phyloP scores from a whole-genome alignment of 495 filamentous ascomycete genomes.

The Aspergillus ostianus region DNA sequence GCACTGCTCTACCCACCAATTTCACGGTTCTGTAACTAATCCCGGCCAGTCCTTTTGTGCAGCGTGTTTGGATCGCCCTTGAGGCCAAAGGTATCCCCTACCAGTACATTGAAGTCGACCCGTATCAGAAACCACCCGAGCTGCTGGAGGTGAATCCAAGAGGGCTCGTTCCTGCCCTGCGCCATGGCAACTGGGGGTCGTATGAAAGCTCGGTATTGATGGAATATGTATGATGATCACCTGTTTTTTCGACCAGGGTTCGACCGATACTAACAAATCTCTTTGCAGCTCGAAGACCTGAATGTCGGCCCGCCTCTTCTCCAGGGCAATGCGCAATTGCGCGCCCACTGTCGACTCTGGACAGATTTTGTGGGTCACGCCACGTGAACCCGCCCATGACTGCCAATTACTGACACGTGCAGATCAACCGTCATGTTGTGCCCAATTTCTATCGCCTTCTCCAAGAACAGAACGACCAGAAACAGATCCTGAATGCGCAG shows the following conservation, averaged over 20 bases:
- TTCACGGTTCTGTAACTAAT: conserved; percentile 18
- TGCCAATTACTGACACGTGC: conserved; percentile 20
- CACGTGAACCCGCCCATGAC: neutral
- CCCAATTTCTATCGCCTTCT: conserved; percentile 79
- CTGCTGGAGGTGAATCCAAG: conserved; percentile 85
- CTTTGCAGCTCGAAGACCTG: conserved; percentile 72
- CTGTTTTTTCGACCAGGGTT: neutral
- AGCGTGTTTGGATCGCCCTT: conserved; percentile 95
- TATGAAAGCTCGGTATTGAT: conserved; percentile 85
- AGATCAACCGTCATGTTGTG: conserved; percentile 83
- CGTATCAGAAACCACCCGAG: conserved; percentile 75
- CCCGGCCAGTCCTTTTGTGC: conserved; percentile 67
- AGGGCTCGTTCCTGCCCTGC: conserved; percentile 79
- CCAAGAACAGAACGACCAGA: conserved; percentile 63
- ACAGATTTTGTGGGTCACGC: conserved; percentile 69
- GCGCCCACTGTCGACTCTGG: conserved; percentile 83
- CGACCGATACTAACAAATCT: neutral
- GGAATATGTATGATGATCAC: conserved; percentile 67
- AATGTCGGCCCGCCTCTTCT: conserved; percentile 59
- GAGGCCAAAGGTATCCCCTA: conserved; percentile 81
- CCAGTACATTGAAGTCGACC: conserved; percentile 90
- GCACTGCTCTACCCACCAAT: neutral
- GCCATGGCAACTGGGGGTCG: conserved; percentile 82
- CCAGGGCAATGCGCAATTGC: conserved; percentile 61
- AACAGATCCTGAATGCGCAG: conserved; percentile 61